Base-by-base conservation (phyloP, 78 protist genomes). In the Dictyostelium firmibasis region DNA sequence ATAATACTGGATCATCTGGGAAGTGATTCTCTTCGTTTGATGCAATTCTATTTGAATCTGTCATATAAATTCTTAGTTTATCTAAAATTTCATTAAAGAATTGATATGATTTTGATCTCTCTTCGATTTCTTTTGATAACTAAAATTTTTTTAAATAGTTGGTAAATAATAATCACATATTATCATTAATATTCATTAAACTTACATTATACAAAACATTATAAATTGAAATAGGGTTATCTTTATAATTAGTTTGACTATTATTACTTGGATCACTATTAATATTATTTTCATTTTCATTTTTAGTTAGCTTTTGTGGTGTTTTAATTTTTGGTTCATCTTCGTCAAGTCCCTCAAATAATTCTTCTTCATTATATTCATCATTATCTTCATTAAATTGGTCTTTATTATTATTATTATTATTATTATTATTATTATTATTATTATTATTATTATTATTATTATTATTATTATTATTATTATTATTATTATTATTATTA, bases 81-180 rank as follows among this genome's bases (percentile, higher is more conserved):
- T 89, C 94, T 23, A 89, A 47, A 6, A 81, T 67, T 10, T 89
- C 94, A 47, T 64, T 89, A 47, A 89, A 81, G 8, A 33, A 69
- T 20, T n/a, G 84, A 81, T 53, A 81, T 14, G 35, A 64, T 47
- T 43, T 35, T n/a, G 94, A 89, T 57, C n/a, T 78, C n/a, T 89
- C 87, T 89, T 78, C 86, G 53, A 89, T 89, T 81, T 89, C 72
- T 16, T 23, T 67, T 62, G 94, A 89, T 67, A 89, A 14, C 87
- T 88, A 47, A 33, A 84, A 29, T 72, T 38, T 16, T 50, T 50
- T 50, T 50, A 47, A 47, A 14, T 29, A 60, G 36, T 33, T 35
- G 18, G 60, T 57, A 20, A 74, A 50, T 60, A 23, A 23, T 43
- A n/a, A n/a, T 78, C 20, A 13, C n/a, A 2, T 23, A 20, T 0